phyloP scores from a whole-genome alignment of 208 protist species.

The Trypanosoma melophagium region DNA sequence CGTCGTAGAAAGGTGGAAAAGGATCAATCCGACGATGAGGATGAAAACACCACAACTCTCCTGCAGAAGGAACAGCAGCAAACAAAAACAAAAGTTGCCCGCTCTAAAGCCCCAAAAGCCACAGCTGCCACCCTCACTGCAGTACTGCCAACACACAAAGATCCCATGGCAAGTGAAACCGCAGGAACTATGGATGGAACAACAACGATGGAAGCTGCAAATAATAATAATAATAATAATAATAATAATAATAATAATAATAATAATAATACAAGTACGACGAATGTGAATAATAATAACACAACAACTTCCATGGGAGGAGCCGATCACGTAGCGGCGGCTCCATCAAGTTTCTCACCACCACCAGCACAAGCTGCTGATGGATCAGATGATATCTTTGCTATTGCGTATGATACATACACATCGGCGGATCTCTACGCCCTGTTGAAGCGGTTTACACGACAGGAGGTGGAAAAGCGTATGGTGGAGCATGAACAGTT shows the following conservation, averaged over 20 bases:
- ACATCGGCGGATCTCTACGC: slow-evolving; percentile 50
- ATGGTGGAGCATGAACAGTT: slow-evolving; percentile 50
- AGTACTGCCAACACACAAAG: neutral
- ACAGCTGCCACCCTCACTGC: neutral
- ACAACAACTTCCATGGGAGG: too few relatives aligned
- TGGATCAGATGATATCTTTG: slow-evolving; percentile 39
- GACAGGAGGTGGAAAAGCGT: slow-evolving; percentile 51
- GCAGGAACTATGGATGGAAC: neutral
- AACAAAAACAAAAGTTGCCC: slow-evolving; percentile 6
- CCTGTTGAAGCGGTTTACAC: slow-evolving; percentile 40
- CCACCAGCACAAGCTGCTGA: neutral
- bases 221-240: neutral
- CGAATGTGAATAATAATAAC: too few relatives aligned
- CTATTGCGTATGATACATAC: slow-evolving; percentile 60
- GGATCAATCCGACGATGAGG: slow-evolving; percentile 15
- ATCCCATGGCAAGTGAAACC: neutral
- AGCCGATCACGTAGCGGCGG: too few relatives aligned
- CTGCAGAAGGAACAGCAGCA: neutral
- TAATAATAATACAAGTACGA: neutral
- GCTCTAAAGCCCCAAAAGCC: slow-evolving; percentile 23
- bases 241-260: neutral
- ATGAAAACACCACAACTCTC: slow-evolving; percentile 3
- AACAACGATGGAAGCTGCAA: neutral
- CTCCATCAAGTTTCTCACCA: too few relatives aligned
- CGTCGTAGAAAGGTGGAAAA: neutral